A percentile compares a stretch with the other conserved stretches of the same genome.
These are phyloP conservation scores for Apiotrichum domesticum DNA, from an alignment of 1,284 basidiomycete genomes.

Conservation along the genomic window DNA sequence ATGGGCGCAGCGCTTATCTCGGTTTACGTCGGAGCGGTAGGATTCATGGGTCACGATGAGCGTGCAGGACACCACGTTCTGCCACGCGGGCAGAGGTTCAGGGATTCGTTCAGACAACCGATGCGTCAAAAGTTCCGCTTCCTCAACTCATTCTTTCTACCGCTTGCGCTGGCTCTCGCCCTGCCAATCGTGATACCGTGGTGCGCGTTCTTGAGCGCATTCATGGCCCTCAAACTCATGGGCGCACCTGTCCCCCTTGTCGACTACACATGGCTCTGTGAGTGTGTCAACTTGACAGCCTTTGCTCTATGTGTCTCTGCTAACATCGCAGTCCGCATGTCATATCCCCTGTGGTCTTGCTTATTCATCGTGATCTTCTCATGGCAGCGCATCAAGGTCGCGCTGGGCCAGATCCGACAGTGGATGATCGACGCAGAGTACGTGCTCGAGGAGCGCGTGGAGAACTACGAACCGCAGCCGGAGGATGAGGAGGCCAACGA, in stretches of 20 bases:
- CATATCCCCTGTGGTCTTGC: slow-evolving; percentile 17
- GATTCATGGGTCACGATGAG: slow-evolving; percentile 10
- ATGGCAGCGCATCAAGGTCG: slow-evolving; percentile 1
- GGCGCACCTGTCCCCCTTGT: slow-evolving; percentile 6
- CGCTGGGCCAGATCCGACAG: slow-evolving; percentile 19
- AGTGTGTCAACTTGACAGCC: neutral
- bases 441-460: slow-evolving; percentile 39
- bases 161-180: slow-evolving; percentile 15
- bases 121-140: slow-evolving; percentile 17
- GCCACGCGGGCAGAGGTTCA: slow-evolving; percentile 1
- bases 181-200: slow-evolving; percentile 19
- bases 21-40: slow-evolving; percentile 19
- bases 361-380: slow-evolving; percentile 4
- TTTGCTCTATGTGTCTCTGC: neutral
- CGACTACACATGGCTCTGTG: slow-evolving; percentile 12
- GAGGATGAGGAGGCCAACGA: too few species aligned
- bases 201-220: slow-evolving; percentile 4
- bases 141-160: slow-evolving; percentile 17
- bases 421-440: slow-evolving; percentile 44
- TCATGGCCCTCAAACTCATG: neutral
- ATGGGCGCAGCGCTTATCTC: slow-evolving; percentile 23
- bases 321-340: slow-evolving; percentile 17
- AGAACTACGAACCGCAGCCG: slow-evolving; percentile 33
- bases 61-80: neutral
- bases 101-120: slow-evolving; percentile 20